phyloP scores from a whole-genome alignment of 2,329 filamentous ascomycete species.

The Corinectria fuckeliana region DNA sequence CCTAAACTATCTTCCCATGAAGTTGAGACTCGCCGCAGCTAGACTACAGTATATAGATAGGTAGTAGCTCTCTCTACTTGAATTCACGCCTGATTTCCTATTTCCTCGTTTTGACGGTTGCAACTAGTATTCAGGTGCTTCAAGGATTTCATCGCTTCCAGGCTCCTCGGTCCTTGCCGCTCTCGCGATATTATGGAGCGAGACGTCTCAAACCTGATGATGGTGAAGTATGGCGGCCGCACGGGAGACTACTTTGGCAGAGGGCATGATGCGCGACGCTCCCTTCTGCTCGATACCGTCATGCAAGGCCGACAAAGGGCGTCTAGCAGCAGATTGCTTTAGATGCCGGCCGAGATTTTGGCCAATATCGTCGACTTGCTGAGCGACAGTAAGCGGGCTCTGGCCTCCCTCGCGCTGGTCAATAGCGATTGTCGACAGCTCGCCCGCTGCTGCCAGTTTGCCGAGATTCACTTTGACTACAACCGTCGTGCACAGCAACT shows the following conservation, averaged over 20 bases:
- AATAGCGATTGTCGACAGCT: conserved; percentile 28
- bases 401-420: conserved; percentile 23
- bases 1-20: no score
- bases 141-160: not conserved
- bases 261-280: not conserved
- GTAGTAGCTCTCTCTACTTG: no score
- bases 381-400: conserved; percentile 13
- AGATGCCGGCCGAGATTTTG: conserved; percentile 19
- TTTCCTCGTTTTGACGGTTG: no score
- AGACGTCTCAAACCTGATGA: not conserved
- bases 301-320: not conserved
- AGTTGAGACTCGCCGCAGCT: no score
- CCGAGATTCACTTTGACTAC: conserved; percentile 20
- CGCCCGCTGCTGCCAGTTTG: conserved; percentile 21
- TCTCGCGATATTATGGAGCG: conserved; percentile 1
- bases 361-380: conserved; percentile 12
- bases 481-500: not conserved
- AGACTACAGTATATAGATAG: no score
- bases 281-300: conserved; percentile 15
- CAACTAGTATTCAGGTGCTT: not conserved
- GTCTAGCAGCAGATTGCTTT: conserved; percentile 9
- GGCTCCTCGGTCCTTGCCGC: not conserved
- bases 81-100: no score
- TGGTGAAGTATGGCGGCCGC: not conserved
- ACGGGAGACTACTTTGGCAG: not conserved